Evolutionary conservation across 257 asterid species (phyloP).

Genomic region (Gardenia jasminoides): DNA sequence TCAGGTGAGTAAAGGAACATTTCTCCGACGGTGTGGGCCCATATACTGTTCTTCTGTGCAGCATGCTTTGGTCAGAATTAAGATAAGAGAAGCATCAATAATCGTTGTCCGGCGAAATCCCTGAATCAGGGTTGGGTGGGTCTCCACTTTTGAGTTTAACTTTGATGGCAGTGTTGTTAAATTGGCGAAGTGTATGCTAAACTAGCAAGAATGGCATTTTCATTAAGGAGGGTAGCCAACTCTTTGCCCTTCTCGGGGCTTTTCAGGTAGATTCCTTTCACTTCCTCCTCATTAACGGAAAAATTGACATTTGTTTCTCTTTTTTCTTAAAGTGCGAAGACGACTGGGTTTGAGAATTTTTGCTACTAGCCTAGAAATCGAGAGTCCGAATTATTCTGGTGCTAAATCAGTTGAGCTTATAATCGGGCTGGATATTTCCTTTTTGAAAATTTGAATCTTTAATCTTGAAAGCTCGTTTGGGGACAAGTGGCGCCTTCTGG

Average conservation of each 20-base stretch:
- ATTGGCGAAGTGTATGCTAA: no score
- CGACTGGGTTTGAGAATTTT: no score
- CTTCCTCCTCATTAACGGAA: no score
- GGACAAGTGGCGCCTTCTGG: not conserved
- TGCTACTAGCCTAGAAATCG: no score
- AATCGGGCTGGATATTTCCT: not conserved
- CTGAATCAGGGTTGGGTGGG: not conserved
- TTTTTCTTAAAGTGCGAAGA: no score
- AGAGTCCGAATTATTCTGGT: no score
- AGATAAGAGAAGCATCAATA: not conserved
- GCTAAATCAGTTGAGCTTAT: no score
- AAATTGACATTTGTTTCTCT: no score
- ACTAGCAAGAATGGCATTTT: constrained; percentile 18
- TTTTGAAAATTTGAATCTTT: not conserved
- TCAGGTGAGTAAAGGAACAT: not conserved
- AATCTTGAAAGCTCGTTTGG: not conserved
- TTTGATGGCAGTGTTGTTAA: no score
- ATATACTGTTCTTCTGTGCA: not conserved
- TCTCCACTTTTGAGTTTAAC: not conserved
- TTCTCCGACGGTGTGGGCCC: not conserved
- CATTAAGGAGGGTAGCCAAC: constrained; percentile 23
- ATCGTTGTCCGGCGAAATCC: not conserved
- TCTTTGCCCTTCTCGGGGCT: constrained; percentile 34
- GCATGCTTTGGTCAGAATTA: not conserved
- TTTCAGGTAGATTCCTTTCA: constrained; percentile 24